phyloP scores from a whole-genome alignment of 345 rosid species.

The Stellera chamaejasme region DNA sequence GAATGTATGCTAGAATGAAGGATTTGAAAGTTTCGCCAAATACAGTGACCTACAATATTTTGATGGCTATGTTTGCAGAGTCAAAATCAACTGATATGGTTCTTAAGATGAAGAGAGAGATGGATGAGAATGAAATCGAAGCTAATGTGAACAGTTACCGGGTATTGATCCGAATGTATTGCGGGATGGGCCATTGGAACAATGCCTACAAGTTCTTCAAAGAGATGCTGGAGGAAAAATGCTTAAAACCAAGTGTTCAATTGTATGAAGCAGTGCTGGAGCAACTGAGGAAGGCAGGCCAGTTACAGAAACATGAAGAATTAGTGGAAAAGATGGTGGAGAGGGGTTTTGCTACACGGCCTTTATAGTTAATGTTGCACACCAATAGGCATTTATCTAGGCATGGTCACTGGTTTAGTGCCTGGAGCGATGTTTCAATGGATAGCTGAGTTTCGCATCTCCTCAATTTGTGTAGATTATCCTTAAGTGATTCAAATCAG shows the following conservation, averaged over 20 bases:
- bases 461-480: too few relatives aligned
- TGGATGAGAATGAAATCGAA: slow-evolving; percentile 77
- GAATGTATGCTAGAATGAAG: slow-evolving; percentile 70
- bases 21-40: slow-evolving; percentile 52
- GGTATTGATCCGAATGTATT: slow-evolving; percentile 74
- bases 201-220: slow-evolving; percentile 70
- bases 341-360: slow-evolving; percentile 52
- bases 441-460: too few relatives aligned
- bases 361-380: slow-evolving; percentile 20
- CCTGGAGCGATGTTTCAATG: too few relatives aligned
- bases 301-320: slow-evolving; percentile 87
- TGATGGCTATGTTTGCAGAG: slow-evolving; percentile 73
- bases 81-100: slow-evolving; percentile 84
- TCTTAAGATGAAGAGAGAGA: slow-evolving; percentile 83
- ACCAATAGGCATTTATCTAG: too few relatives aligned
- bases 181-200: slow-evolving; percentile 96
- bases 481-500: too few relatives aligned
- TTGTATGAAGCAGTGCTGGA: slow-evolving; percentile 65
- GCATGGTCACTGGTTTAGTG: too few relatives aligned
- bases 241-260: slow-evolving; percentile 57
- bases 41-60: slow-evolving; percentile 60
- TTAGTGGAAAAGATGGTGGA: slow-evolving; percentile 82
- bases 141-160: slow-evolving; percentile 81
- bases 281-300: slow-evolving; percentile 75
- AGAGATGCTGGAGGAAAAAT: slow-evolving; percentile 86